Percentiles rank a stretch among this genome's conserved stretches.
Evolutionary conservation across 176 grass and related monocot genomes (phyloP).

Genomic region (Eremochloa ophiuroides): DNA sequence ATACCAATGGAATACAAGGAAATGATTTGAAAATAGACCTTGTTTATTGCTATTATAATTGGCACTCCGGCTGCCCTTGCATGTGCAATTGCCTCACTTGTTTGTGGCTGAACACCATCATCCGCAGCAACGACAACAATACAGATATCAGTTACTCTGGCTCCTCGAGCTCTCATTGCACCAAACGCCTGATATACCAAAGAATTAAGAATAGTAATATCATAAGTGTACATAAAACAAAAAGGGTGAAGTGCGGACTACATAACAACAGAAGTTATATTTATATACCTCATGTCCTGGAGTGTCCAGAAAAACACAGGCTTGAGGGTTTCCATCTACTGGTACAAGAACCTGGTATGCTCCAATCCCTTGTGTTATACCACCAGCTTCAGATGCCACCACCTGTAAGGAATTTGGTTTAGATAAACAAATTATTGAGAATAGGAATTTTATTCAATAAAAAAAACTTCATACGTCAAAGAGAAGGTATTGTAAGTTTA

Average conservation of each 20-base stretch:
- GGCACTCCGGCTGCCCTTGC: constrained; percentile 91
- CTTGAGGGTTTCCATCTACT: constrained; percentile 70
- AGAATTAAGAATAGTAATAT: constrained; percentile 25
- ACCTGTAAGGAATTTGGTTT: constrained; percentile 61
- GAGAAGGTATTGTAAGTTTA: constrained; percentile 33
- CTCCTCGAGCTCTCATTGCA: constrained; percentile 97
- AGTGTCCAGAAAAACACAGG: constrained; percentile 97
- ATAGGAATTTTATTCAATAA: constrained; percentile 2
- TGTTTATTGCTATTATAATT: constrained; percentile 94
- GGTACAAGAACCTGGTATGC: constrained; percentile 94
- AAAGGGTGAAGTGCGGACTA: neutral
- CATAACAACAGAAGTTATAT: neutral
- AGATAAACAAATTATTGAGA: constrained; percentile 28
- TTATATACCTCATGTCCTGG: constrained; percentile 83
- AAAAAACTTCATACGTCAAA: constrained; percentile 7
- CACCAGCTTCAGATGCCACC: constrained; percentile 91
- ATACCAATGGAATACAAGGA: neutral
- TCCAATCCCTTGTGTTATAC: constrained; percentile 98
- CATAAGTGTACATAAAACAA: neutral
- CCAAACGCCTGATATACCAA: constrained; percentile 78
- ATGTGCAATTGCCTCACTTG: constrained; percentile 94
- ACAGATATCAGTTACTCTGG: constrained; percentile 85
- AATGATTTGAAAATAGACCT: constrained; percentile 49
- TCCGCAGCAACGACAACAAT: constrained; percentile 94
- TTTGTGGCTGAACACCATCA: constrained; percentile 93